These are phyloP conservation scores for Macrolepiota fuliginosa DNA, from an alignment of 768 basidiomycete genomes.

Conservation along the genomic window DNA sequence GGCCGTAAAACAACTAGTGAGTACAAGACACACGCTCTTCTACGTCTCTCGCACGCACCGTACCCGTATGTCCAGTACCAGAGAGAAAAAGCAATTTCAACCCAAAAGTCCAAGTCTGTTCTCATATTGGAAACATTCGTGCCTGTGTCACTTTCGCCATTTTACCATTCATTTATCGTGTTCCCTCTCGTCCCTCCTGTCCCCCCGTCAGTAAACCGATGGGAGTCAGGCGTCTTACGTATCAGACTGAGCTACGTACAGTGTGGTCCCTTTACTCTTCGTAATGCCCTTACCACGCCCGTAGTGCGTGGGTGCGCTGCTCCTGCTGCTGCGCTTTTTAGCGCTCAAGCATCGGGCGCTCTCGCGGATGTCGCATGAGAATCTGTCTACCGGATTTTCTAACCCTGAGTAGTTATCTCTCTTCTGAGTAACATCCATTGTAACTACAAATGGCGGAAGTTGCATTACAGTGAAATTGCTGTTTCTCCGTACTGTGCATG, in stretches of 20 bases:
- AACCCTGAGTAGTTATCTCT: slow-evolving; percentile 11
- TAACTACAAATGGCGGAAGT: slow-evolving; percentile 13
- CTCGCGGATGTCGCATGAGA: neutral
- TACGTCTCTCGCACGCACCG: slow-evolving; percentile 20
- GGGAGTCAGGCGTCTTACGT: slow-evolving; percentile 5
- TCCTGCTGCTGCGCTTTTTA: neutral
- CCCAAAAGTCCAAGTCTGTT: slow-evolving; percentile 1
- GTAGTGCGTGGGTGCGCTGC: neutral
- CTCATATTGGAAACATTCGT: slow-evolving; percentile 4
- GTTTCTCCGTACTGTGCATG: slow-evolving; percentile 9
- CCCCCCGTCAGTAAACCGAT: slow-evolving; percentile 5
- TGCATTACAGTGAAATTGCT: slow-evolving; percentile 7
- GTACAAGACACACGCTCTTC: slow-evolving; percentile 38
- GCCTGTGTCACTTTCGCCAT: slow-evolving; percentile 25
- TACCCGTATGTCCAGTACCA: slow-evolving; percentile 24
- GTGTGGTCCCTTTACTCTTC: slow-evolving; percentile 10
- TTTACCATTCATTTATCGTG: neutral
- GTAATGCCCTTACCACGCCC: neutral
- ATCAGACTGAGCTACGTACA: slow-evolving; percentile 19
- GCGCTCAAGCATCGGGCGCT: neutral
- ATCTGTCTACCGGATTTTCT: neutral
- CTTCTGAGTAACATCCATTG: slow-evolving; percentile 2
- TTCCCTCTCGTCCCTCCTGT: neutral
- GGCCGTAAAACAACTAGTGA: slow-evolving; percentile 75
- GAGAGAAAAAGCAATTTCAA: slow-evolving; percentile 15